Conservation (phyloP, 345 rosid species). For the Theobroma cacao region DNA sequence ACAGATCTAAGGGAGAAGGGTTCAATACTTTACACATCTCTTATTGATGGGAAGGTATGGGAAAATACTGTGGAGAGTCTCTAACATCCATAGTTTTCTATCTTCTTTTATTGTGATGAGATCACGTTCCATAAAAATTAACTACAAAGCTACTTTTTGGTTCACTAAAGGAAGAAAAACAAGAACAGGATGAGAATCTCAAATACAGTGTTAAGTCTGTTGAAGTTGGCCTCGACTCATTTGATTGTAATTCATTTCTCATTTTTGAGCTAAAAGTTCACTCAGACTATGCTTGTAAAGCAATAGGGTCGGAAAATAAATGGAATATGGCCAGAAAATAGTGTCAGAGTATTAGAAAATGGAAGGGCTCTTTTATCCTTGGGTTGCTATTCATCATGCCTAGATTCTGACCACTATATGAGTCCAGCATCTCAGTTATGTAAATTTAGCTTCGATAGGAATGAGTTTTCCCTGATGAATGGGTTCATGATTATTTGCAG, state of each 20-base stretch:
- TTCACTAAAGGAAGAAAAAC: neutral
- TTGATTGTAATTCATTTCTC: neutral
- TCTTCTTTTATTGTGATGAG: neutral
- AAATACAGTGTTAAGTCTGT: neutral
- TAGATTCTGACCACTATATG: neutral
- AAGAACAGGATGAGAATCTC: neutral
- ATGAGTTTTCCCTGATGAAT: slow-evolving; percentile 13
- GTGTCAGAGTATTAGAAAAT: neutral
- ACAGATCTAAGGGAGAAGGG: slow-evolving; percentile 70
- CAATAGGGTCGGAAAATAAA: neutral
- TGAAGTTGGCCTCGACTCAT: neutral
- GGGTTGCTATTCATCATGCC: neutral
- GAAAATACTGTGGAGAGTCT: neutral
- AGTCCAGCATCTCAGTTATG: neutral
- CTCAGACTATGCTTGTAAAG: neutral
- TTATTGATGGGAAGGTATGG: slow-evolving; percentile 75
- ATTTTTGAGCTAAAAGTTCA: neutral
- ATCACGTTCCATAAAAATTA: neutral
- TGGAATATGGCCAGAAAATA: neutral
- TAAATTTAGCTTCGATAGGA: neutral
- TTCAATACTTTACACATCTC: slow-evolving; percentile 57
- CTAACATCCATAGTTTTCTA: neutral
- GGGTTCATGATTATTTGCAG: slow-evolving; percentile 15
- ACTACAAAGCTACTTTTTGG: neutral
- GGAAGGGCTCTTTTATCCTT: neutral